A percentile compares a stretch with the other conserved stretches of the same genome.
Evolutionary conservation across 768 basidiomycete genomes (phyloP).

Genomic region (Lentinula lateritia): DNA sequence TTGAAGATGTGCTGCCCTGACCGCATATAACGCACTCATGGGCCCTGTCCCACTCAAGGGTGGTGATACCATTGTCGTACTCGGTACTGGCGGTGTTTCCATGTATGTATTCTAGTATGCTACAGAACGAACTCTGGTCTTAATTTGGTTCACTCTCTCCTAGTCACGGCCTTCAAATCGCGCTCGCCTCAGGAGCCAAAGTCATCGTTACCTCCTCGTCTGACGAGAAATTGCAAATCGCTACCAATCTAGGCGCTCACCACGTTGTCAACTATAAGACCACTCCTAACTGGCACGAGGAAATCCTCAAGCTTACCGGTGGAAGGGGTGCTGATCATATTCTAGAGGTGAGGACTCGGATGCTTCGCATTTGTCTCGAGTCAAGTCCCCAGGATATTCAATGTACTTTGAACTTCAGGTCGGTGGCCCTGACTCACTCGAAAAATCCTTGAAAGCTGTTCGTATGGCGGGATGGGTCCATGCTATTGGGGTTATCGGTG

Average conservation of each 20-base stretch:
- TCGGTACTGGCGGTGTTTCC: conserved; percentile 54
- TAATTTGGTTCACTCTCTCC: conserved; percentile 11
- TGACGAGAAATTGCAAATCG: conserved; percentile 54
- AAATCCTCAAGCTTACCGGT: conserved; percentile 34
- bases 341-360: conserved; percentile 22
- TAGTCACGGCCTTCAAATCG: conserved; percentile 56
- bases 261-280: conserved; percentile 60
- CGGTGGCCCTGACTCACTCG: conserved; percentile 47
- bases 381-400: conserved; percentile 8
- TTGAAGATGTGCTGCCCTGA: conserved; percentile 51
- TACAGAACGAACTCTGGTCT: not conserved
- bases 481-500: conserved; percentile 46
- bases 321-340: conserved; percentile 33
- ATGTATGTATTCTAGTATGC: conserved; percentile 25
- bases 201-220: conserved; percentile 68
- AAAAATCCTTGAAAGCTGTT: conserved; percentile 33
- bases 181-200: conserved; percentile 54
- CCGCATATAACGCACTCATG: conserved; percentile 56
- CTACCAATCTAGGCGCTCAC: conserved; percentile 44
- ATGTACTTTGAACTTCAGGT: conserved; percentile 30
- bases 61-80: conserved; percentile 52
- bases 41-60: conserved; percentile 47
- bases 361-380: not conserved
- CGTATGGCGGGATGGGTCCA: conserved; percentile 39
- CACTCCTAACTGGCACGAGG: conserved; percentile 52